These are phyloP conservation scores for Venustampulla echinocandica DNA, from an alignment of 495 filamentous ascomycete species.

Conservation along the genomic window DNA sequence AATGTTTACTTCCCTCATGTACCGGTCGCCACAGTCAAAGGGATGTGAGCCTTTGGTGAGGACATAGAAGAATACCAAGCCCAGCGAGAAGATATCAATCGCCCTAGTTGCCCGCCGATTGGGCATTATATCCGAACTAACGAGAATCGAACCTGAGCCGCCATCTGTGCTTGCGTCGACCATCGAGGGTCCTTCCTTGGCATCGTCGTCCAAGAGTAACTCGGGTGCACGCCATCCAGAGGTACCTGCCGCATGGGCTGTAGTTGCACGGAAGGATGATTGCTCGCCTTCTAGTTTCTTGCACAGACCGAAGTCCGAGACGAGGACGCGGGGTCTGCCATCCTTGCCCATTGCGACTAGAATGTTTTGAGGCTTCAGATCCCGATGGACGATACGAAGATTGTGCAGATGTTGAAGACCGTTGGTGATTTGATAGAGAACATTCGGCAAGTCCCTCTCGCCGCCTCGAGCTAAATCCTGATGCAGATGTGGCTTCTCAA, in stretches of 20 bases:
- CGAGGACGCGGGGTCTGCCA: constrained; percentile 66
- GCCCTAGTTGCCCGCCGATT: constrained; percentile 83
- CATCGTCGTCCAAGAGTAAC: constrained; percentile 72
- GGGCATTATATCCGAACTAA: constrained; percentile 36
- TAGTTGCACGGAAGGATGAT: constrained; percentile 89
- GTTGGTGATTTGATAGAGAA: constrained; percentile 77
- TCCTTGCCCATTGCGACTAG: constrained; percentile 59
- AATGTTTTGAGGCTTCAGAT: constrained; percentile 96
- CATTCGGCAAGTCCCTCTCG: constrained; percentile 49
- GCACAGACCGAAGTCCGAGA: constrained; percentile 95
- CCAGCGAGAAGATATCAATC: constrained; percentile 94
- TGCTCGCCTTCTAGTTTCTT: constrained; percentile 96
- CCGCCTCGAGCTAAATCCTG: constrained; percentile 42
- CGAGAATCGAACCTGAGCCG: constrained; percentile 32
- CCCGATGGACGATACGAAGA: constrained; percentile 90
- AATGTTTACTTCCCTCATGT: constrained; percentile 94
- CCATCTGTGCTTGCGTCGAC: constrained; percentile 25
- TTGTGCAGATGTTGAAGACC: constrained; percentile 84
- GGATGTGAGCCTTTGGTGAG: constrained; percentile 87
- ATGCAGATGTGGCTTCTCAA: constrained; percentile 52
- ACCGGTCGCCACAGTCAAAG: constrained; percentile 86
- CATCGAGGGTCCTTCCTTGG: constrained; percentile 15
- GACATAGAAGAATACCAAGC: constrained; percentile 94
- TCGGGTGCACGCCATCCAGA: constrained; percentile 95
- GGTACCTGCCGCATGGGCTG: constrained; percentile 86